Evolutionary conservation across 2,329 filamentous ascomycete genomes (phyloP).

Genomic region (Talaromyces sp.): DNA sequence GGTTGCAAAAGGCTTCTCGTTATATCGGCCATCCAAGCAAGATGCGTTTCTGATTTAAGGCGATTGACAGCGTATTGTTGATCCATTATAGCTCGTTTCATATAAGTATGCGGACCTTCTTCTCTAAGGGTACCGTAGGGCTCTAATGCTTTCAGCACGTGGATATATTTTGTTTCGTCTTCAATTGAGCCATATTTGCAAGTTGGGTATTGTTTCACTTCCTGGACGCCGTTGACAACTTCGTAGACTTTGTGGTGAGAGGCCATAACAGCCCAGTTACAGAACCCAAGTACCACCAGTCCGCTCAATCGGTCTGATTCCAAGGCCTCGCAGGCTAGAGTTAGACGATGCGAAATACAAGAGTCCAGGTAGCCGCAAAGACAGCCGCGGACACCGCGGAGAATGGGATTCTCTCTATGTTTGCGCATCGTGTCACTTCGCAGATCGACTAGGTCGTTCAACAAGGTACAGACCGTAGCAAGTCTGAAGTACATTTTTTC

Average conservation of each 20-base stretch:
- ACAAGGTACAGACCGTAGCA: background rate
- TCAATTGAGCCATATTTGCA: background rate
- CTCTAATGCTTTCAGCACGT: background rate
- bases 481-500: background rate
- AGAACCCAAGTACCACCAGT: background rate
- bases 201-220: background rate
- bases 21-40: constrained; percentile 2
- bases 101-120: background rate
- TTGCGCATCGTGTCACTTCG: background rate
- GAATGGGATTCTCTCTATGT: background rate
- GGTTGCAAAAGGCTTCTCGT: background rate
- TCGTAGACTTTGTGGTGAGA: constrained; percentile 1
- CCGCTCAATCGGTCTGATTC: background rate
- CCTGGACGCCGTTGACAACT: background rate
- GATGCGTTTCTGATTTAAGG: background rate
- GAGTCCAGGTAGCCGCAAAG: background rate
- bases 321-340: background rate
- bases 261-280: background rate
- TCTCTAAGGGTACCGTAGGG: background rate
- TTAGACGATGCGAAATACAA: background rate
- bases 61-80: background rate
- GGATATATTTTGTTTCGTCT: background rate
- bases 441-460: background rate
- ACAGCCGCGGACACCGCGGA: background rate
- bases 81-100: background rate